phyloP scores from a whole-genome alignment of 306 rosid genomes.

The Phaseolus lunatus region DNA sequence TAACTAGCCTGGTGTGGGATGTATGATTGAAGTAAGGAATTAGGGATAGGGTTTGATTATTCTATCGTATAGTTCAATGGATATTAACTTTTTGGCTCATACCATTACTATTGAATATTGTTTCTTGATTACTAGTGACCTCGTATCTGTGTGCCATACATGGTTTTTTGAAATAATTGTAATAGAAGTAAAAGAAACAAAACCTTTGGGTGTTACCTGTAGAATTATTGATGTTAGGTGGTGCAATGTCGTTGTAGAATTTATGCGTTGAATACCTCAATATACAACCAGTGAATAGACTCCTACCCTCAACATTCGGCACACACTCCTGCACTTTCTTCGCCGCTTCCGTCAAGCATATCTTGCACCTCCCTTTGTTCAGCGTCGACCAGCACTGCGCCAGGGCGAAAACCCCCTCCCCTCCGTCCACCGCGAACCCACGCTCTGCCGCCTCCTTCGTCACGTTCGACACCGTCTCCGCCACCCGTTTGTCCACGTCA shows the following conservation, averaged over 20 bases:
- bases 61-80: no score
- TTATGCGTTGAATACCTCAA: constrained; percentile 61
- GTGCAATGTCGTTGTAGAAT: constrained; percentile 41
- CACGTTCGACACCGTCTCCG: constrained; percentile 41
- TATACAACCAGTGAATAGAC: constrained; percentile 60
- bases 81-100: no score
- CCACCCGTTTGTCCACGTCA: background rate
- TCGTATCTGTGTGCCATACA: no score
- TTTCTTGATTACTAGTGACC: no score
- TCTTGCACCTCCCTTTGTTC: constrained; percentile 33
- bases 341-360: constrained; percentile 51
- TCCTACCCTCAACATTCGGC: constrained; percentile 55
- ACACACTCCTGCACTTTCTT: constrained; percentile 40
- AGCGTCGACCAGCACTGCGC: constrained; percentile 72
- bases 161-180: no score
- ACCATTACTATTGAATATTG: no score
- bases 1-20: no score
- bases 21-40: no score
- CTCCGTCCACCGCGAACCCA: constrained; percentile 45
- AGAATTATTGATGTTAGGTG: background rate
- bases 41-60: no score
- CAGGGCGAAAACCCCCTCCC: constrained; percentile 57
- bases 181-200: background rate
- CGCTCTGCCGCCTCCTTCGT: constrained; percentile 30
- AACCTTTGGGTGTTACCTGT: background rate